These are phyloP conservation scores for Akanthomyces muscarius DNA, from an alignment of 2,329 filamentous ascomycete species.

Conservation along the genomic window DNA sequence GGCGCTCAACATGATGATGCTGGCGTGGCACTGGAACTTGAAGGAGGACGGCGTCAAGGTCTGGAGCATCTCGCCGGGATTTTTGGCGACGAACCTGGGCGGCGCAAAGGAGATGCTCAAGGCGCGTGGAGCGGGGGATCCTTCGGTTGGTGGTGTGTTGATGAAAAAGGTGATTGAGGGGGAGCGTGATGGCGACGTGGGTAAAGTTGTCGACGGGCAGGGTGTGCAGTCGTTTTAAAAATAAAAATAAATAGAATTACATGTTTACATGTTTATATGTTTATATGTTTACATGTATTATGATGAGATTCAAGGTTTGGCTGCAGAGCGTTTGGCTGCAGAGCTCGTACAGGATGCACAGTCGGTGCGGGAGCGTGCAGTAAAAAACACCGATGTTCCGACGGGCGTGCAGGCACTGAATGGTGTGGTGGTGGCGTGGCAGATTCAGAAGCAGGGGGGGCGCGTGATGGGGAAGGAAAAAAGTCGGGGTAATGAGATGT, in stretches of 20 bases:
- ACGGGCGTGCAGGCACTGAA: neutral
- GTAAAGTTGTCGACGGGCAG: constrained; percentile 29
- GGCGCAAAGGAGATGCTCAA: constrained; percentile 23
- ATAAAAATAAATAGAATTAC: no score
- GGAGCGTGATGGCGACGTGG: constrained; percentile 36
- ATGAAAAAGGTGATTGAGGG: constrained; percentile 39
- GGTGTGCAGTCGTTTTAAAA: constrained; percentile 16
- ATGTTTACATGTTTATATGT: no score
- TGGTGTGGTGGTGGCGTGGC: neutral
- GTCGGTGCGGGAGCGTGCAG: neutral
- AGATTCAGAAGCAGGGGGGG: neutral
- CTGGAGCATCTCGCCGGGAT: constrained; percentile 37
- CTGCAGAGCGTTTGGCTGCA: neutral
- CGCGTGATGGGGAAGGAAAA: neutral
- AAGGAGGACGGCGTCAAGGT: constrained; percentile 39
- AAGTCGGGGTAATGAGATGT: constrained; percentile 11
- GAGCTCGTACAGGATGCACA: neutral
- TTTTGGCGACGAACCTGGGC: constrained; percentile 38
- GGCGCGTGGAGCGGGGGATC: constrained; percentile 29
- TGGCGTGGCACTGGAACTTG: constrained; percentile 38
- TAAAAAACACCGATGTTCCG: neutral
- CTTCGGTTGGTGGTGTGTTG: constrained; percentile 34
- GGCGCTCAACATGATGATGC: constrained; percentile 47
- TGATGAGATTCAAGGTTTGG: no score
- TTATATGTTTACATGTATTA: no score